Percentiles rank a stretch among this genome's conserved stretches.
Evolutionary conservation across 176 grass and related monocot genomes (phyloP).

Genomic region (Carex scoparia): DNA sequence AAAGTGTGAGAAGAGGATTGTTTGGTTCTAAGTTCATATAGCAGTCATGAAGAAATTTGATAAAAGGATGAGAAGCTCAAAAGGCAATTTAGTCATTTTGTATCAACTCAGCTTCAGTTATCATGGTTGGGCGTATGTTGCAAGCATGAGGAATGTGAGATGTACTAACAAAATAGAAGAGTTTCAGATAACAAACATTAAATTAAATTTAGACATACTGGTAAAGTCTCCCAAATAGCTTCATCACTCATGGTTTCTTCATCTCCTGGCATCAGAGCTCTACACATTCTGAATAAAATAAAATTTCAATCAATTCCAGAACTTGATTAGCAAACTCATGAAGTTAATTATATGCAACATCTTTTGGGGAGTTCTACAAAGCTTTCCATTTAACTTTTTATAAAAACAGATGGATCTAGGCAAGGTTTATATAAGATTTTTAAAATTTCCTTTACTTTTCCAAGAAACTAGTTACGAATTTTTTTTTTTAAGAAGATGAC

Average conservation of each 20-base stretch:
- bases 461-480: neutral
- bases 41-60: neutral
- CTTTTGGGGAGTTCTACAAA: neutral
- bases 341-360: neutral
- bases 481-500: too few species aligned
- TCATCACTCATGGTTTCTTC: slow-evolving; percentile 93
- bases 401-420: neutral
- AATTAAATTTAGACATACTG: slow-evolving; percentile 51
- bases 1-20: neutral
- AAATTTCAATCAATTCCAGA: slow-evolving; percentile 15
- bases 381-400: neutral
- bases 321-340: neutral
- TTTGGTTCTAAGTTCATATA: neutral
- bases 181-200: neutral
- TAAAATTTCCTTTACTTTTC: neutral
- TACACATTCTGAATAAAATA: slow-evolving; percentile 75
- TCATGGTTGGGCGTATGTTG: neutral
- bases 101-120: neutral
- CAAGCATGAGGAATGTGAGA: neutral
- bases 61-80: neutral
- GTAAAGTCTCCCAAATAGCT: slow-evolving; percentile 91
- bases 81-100: neutral
- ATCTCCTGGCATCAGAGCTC: slow-evolving; percentile 94
- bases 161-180: neutral
- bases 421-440: neutral